Percentiles rank a stretch among this genome's conserved stretches.
Conservation (phyloP, 192 early-diverging fungal genomes). For the Podila horticola region DNA sequence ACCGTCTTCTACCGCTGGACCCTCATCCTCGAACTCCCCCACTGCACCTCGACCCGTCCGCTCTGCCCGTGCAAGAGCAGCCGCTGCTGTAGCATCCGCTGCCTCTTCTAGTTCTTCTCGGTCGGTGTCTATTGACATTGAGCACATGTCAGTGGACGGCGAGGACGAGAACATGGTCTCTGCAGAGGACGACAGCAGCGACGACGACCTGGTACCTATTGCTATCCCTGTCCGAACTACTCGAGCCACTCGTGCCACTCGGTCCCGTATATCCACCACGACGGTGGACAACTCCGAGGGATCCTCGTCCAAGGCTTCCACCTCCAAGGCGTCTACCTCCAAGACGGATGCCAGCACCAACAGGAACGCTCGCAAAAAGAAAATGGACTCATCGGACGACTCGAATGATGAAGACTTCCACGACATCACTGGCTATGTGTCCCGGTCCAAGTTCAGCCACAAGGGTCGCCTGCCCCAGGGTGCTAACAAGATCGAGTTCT, state of each 20-base stretch:
- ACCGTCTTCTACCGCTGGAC: not conserved
- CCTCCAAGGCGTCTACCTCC: constrained; percentile 8
- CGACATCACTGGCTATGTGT: constrained; percentile 32
- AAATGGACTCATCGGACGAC: constrained; percentile 39
- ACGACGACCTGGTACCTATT: constrained; percentile 13
- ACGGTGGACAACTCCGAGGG: not conserved
- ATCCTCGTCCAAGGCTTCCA: constrained; percentile 2
- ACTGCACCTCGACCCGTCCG: constrained; percentile 27
- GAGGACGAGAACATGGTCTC: constrained; percentile 16
- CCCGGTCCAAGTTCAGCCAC: constrained; percentile 42
- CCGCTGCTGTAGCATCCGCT: not conserved
- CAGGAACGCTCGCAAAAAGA: constrained; percentile 32
- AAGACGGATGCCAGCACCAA: constrained; percentile 18
- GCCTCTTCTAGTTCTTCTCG: constrained; percentile 14
- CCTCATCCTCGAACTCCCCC: constrained; percentile 1
- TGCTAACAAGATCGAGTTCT: constrained; percentile 55
- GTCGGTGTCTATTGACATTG: constrained; percentile 14
- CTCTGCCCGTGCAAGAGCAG: constrained; percentile 23
- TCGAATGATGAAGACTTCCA: constrained; percentile 35
- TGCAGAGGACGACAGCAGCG: constrained; percentile 16
- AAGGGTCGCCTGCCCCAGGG: constrained; percentile 30
- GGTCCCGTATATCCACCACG: constrained; percentile 6
- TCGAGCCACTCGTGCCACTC: constrained; percentile 21
- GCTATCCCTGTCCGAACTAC: not conserved
- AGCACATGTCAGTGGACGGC: not conserved